Conservation (phyloP, 108 stramenopile species). For the Stephanodiscus triporus region DNA sequence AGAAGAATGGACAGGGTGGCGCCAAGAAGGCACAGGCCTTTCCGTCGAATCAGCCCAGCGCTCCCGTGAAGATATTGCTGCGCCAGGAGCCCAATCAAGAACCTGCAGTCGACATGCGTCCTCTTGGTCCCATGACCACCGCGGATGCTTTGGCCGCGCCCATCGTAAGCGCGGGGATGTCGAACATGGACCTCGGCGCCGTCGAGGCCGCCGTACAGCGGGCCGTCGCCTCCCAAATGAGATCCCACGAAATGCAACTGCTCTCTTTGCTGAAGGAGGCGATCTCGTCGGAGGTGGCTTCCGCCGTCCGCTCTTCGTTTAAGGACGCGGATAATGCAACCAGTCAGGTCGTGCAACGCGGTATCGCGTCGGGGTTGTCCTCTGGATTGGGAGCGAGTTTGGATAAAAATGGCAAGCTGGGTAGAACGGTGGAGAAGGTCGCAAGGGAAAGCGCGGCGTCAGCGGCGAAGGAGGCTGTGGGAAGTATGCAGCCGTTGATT, state of each 20-base stretch:
- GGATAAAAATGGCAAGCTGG: conserved; percentile 52
- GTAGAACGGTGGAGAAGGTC: conserved; percentile 47
- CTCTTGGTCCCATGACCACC: conserved; percentile 3
- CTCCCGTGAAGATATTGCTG: conserved; percentile 33
- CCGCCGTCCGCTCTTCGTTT: conserved; percentile 50
- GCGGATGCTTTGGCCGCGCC: not conserved
- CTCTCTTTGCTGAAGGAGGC: conserved; percentile 32
- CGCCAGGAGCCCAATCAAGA: conserved; percentile 25
- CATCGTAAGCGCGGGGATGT: not conserved
- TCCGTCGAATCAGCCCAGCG: not conserved
- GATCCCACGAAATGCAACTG: conserved; percentile 42
- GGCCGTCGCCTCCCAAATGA: conserved; percentile 33
- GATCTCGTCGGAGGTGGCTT: conserved; percentile 53
- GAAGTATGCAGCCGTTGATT: conserved; percentile 56
- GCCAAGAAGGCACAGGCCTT: conserved; percentile 15
- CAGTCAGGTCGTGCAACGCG: conserved; percentile 11
- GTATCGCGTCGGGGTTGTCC: conserved; percentile 15
- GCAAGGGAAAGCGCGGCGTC: conserved; percentile 54
- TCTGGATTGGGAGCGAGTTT: conserved; percentile 47
- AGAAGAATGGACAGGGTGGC: conserved; percentile 2
- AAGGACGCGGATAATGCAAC: conserved; percentile 39
- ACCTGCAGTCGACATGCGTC: not conserved
- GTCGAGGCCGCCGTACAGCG: conserved; percentile 20
- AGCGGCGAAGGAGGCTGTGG: conserved; percentile 53
- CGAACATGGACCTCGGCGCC: conserved; percentile 14